Evolutionary conservation across 1,139 yeast genomes (phyloP), one percentile per base, ranked within the genome.

Genomic region (Sugiyamaella grinbergsii): DNA sequence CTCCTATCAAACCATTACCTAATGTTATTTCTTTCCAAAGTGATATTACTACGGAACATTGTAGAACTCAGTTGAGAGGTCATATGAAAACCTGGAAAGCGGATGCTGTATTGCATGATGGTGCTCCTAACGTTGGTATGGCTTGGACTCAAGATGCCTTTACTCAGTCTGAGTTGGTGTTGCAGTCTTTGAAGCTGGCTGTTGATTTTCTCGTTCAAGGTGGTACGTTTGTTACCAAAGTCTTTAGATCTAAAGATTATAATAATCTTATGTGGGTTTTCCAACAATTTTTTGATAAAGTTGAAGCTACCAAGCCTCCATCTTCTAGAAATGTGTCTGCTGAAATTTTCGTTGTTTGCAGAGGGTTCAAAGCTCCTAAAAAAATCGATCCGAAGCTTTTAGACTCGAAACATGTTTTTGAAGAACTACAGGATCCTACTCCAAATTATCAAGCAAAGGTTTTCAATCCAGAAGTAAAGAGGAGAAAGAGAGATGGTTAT

Each of bases 61-160:
- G 99, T 76, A 80, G 97, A 61, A 87, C 96, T 41, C 89, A 81
- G 68, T 77, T 93, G 59, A 80, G 98, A 66, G 97, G 97, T 32
- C 93, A 91, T 67, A 84, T 94, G 86, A 93, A 93, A 70, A 91
- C 98, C 0, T 93, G 98, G 97, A 93, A 94, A 65, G 99, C 98
- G 1, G 98, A 94, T 66, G 88, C 96, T 0, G 98, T 93, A 20
- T 74, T 94, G 66, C 98, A 93, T 72, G 99, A 93, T 78, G 99
- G 99, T 83, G 99, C 99, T 23, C 99, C 99, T 23, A 94, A 93
- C 66, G 98, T 93, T 60, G 98, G 98, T 83, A 78, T 91, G 64
- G 96, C 96, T 20, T 94, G 98, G 98, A 93, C 88, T 26, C 98
- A 94, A 70, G 99, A 93, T 81, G 98, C 98, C 1, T 94, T 88